Base-by-base conservation (phyloP, 2,329 filamentous ascomycete species). In the Penicillium brevicompactum region DNA sequence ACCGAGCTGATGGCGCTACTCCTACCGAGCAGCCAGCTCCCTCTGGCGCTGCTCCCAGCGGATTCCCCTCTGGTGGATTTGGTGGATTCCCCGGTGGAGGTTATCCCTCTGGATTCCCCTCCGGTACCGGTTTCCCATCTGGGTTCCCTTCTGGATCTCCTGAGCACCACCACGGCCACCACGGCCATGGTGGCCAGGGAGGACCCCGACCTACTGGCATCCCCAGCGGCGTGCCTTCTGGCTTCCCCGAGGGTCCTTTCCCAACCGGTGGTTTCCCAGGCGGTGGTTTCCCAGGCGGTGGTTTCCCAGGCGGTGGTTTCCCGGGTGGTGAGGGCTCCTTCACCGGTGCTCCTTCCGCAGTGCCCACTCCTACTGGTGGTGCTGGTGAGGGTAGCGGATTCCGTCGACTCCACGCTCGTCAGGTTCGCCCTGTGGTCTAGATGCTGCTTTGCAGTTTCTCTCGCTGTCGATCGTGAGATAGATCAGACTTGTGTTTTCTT, bases 371-470 rank as follows among this genome's bases (percentile, higher is more conserved):
- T 46, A 46, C 45, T 41, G 52, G n/a, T 21, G 30, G 41, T 42
- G 38, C 46, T 55, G 40, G 51, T 9, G 34, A 51, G 21, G 43
- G 27, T 2, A 41, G 53, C 44, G 42, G 46, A 38, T 60, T 65
- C 47, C 50, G 61, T 34, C 67, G 67, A 32, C 37, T 57, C 13
- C 68, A 68, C 32, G 61, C 66, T 37, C 67, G 67, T 57, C 67
- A 70, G 45, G 58, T 68, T 43, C 61, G 52, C 8, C 62, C 58
- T 37, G 43, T 65, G 46, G 51, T 50, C 9, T 69, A 64, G 52
- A 56, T 30, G 18, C 32, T 53, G 46, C 41, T 22, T 55, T 43
- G 14, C 30, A 51, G 48, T 21, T 49, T 48, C 42, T 9, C 11
- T 47, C 44, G 46, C 37, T 56, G 47, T 47, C 32, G n/a, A n/a